phyloP scores from a whole-genome alignment of 805 yeast species.

The Kodamaea laetipori region DNA sequence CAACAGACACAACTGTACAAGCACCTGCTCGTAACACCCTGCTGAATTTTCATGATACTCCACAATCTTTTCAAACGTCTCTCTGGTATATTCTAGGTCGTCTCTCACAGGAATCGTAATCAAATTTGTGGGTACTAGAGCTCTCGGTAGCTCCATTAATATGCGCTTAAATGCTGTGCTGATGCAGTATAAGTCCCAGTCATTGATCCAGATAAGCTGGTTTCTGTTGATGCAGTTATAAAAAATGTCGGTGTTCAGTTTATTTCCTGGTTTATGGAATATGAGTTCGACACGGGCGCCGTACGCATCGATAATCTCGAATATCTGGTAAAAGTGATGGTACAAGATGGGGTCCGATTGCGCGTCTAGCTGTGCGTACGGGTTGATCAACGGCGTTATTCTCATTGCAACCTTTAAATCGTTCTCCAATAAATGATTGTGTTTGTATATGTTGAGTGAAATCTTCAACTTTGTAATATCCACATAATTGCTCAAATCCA shows the following conservation, averaged over 20 bases:
- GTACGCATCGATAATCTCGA: constrained; percentile 48
- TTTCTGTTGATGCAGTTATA: constrained; percentile 53
- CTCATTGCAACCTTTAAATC: constrained; percentile 20
- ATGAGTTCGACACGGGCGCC: constrained; percentile 47
- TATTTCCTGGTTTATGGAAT: constrained; percentile 60
- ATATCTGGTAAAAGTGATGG: constrained; percentile 53
- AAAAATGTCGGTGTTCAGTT: constrained; percentile 45
- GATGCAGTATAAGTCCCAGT: constrained; percentile 58
- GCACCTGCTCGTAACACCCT: constrained; percentile 25
- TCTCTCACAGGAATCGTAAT: constrained; percentile 58
- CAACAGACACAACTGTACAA: constrained; percentile 49
- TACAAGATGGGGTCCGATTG: constrained; percentile 24
- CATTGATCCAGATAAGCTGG: constrained; percentile 55
- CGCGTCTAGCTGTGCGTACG: constrained; percentile 22
- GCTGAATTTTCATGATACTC: constrained; percentile 21
- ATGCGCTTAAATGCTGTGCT: constrained; percentile 48
- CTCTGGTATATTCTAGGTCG: constrained; percentile 44
- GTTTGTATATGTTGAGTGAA: constrained; percentile 70
- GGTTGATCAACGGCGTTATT: constrained; percentile 24
- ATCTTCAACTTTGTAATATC: constrained; percentile 80
- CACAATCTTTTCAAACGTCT: constrained; percentile 37
- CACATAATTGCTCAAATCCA: constrained; percentile 58
- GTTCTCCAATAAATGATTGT: constrained; percentile 55
- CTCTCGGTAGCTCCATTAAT: constrained; percentile 53
- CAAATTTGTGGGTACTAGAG: constrained; percentile 53